These are phyloP conservation scores for Cicer chorassanicum DNA, from an alignment of 306 rosid genomes.

Conservation along the genomic window DNA sequence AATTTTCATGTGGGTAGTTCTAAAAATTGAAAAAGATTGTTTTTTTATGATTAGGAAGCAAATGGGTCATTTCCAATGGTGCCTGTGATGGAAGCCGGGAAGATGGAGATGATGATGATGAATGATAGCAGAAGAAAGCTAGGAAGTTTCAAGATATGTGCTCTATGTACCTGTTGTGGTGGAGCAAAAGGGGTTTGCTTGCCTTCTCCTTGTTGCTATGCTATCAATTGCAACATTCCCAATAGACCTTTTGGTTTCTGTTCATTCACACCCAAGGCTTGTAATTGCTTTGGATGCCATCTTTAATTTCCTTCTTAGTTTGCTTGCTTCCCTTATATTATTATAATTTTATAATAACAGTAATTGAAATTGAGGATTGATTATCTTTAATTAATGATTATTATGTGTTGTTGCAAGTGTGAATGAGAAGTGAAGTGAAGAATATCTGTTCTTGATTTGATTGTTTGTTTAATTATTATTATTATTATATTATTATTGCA, in stretches of 20 bases:
- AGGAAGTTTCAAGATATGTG: slow-evolving; percentile 93
- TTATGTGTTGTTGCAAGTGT: slow-evolving; percentile 55
- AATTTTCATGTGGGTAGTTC: slow-evolving; percentile 48
- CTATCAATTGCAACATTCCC: slow-evolving; percentile 98
- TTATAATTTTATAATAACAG: slow-evolving; percentile 42
- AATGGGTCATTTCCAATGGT: slow-evolving; percentile 73
- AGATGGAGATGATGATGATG: slow-evolving; percentile 67
- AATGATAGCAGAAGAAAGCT: slow-evolving; percentile 82
- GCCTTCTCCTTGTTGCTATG: slow-evolving; percentile 99
- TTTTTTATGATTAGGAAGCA: slow-evolving; percentile 58
- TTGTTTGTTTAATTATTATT: slow-evolving; percentile 54
- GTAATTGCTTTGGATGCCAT: slow-evolving; percentile 99
- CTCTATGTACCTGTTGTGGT: slow-evolving; percentile 96
- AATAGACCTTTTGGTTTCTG: slow-evolving; percentile 97
- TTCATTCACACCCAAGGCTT: slow-evolving; percentile 95
- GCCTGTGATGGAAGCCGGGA: slow-evolving; percentile 70
- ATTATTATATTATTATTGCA: slow-evolving; percentile 32
- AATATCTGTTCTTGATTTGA: slow-evolving; percentile 71
- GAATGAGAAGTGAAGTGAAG: slow-evolving; percentile 64
- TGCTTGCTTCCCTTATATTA: slow-evolving; percentile 31
- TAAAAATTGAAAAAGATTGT: slow-evolving; percentile 46
- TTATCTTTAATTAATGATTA: slow-evolving; percentile 45
- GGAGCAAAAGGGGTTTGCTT: slow-evolving; percentile 89
- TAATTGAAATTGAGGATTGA: slow-evolving; percentile 55
- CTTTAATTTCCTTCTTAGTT: slow-evolving; percentile 50